Evolutionary conservation across 768 basidiomycete genomes (phyloP), one percentile per base, ranked within the genome.

Genomic region (Lactifluus rugatus): DNA sequence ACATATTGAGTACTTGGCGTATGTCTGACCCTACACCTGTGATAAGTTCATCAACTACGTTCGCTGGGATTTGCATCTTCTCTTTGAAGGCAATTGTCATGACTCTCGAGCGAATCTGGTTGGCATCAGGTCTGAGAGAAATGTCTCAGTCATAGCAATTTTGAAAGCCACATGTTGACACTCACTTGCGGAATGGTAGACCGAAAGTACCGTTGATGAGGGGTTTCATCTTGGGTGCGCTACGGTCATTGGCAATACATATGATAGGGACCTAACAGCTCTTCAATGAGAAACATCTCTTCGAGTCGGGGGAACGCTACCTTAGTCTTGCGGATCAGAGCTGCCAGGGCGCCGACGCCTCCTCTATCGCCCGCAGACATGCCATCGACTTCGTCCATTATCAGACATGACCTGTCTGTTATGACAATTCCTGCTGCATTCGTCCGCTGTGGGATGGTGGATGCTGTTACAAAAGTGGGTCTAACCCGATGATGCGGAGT

Each of bases 351-450:
- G 23, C 92, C 95, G 1, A 98, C 90, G 55, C 96, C 96, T 16
- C 96, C 96, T 46, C 96, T 80, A 71, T 99, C 96, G 17, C 96
- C 96, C 3, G 90, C 89, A 5, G 93, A 95, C 94, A 98, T 99
- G 1, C 96, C 96, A 64, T 99, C 96, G 2, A 98, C 95, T 69
- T 99, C 96, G 66, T 99, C 96, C 95, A 99, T 97, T 68, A 99
- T 98, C 46, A 99, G 75, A 63, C 93, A 91, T 0, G 88, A 81
- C 68, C 77, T 82, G 65, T 88, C 81, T 0, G 88, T 93, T 62
- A 97, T 83, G 16, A 74, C 67, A 2, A 94, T 75, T 2, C 88
- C 93, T 1, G 81, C 73, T 1, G 82, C 80, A 61, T 88, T 90
- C 9, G 81, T 82, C 21, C 71, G 71, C 84, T 81, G 57, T 25